Conservation (phyloP, 2,329 filamentous ascomycete genomes). For the Trichothecium sympodiale region DNA sequence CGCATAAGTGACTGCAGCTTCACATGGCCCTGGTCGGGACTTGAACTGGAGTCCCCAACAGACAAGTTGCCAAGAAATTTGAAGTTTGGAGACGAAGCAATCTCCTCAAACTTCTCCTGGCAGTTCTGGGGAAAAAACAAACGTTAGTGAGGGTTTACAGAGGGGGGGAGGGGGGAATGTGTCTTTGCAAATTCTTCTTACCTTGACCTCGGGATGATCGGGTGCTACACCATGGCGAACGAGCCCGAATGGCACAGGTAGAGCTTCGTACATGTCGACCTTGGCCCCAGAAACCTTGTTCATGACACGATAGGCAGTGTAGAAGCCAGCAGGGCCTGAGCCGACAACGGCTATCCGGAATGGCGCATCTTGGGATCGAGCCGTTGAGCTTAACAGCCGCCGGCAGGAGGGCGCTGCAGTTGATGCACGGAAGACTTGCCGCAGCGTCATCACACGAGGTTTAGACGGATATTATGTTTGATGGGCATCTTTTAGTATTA, state of each 20-base stretch:
- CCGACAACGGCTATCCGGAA: constrained; percentile 82
- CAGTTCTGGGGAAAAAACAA: constrained; percentile 73
- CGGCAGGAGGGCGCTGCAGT: background rate
- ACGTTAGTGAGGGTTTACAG: too few relatives aligned
- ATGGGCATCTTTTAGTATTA: too few relatives aligned
- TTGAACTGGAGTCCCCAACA: constrained; percentile 43
- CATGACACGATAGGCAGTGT: constrained; percentile 80
- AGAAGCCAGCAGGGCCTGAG: constrained; percentile 93
- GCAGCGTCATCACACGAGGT: too few relatives aligned
- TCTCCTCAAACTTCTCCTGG: constrained; percentile 83
- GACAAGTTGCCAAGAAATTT: constrained; percentile 85
- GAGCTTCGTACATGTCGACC: constrained; percentile 92
- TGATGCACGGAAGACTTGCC: too few relatives aligned
- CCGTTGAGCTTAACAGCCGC: background rate
- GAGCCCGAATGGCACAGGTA: constrained; percentile 87
- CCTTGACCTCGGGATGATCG: constrained; percentile 97
- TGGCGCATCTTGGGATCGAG: constrained; percentile 18
- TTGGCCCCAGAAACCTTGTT: constrained; percentile 58
- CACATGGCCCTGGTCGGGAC: constrained; percentile 24
- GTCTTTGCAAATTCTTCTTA: too few relatives aligned
- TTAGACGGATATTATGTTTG: too few relatives aligned
- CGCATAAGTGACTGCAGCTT: constrained; percentile 58
- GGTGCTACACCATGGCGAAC: constrained; percentile 95
- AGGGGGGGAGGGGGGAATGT: too few relatives aligned
- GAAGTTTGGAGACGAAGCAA: constrained; percentile 72